Percentiles rank a stretch among this genome's conserved stretches.
Evolutionary conservation across 345 rosid species (phyloP).

Genomic region (Trapa bicornis): DNA sequence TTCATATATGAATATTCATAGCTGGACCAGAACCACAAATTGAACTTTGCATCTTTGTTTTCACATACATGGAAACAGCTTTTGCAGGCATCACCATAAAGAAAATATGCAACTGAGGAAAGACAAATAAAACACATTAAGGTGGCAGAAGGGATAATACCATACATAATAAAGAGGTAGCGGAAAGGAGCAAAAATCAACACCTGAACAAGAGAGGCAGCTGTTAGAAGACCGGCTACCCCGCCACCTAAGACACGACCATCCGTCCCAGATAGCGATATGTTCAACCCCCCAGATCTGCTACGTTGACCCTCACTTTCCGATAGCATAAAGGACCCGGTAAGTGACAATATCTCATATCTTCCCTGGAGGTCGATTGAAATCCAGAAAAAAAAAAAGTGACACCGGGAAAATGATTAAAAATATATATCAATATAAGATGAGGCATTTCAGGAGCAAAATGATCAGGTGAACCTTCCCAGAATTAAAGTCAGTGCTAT

Average conservation of each 20-base stretch:
- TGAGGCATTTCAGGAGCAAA: background rate
- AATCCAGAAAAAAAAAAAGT: background rate
- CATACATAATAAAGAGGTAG: no score
- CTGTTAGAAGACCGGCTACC: slow-evolving; percentile 73
- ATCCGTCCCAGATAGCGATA: slow-evolving; percentile 73
- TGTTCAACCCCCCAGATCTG: slow-evolving; percentile 67
- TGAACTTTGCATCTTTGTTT: background rate
- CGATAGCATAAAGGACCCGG: slow-evolving; percentile 70
- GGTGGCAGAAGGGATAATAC: no score
- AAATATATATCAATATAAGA: background rate
- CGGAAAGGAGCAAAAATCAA: background rate
- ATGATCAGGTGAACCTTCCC: background rate
- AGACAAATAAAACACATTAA: no score
- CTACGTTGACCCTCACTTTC: slow-evolving; percentile 62
- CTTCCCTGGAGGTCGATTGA: slow-evolving; percentile 42
- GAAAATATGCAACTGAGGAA: no score
- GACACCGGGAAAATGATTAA: background rate
- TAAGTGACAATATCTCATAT: slow-evolving; percentile 71
- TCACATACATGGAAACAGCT: no score
- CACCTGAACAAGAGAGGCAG: slow-evolving; percentile 91
- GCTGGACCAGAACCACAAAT: no score
- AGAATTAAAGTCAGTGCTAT: background rate
- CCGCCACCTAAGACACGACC: slow-evolving; percentile 84
- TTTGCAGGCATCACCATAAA: no score
- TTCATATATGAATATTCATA: no score